Evolutionary conservation across 768 basidiomycete genomes (phyloP).

Genomic region (Xerocomellus amylosporus): DNA sequence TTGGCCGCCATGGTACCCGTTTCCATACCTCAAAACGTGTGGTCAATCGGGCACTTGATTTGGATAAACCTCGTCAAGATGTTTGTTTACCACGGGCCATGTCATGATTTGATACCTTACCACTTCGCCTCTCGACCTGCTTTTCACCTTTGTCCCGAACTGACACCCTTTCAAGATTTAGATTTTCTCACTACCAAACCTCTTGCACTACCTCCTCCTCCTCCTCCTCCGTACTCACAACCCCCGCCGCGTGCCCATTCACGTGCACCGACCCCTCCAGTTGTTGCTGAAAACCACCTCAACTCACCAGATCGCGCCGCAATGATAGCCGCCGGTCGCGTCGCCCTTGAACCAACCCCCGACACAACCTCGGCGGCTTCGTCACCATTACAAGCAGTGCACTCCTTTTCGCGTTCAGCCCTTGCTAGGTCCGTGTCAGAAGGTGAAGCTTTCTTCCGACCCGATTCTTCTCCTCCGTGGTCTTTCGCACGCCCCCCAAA

Average conservation of each 20-base stretch:
- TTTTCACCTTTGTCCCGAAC: conserved; percentile 13
- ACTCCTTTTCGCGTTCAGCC: conserved; percentile 32
- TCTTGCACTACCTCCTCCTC: conserved; percentile 29
- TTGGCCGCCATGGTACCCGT: conserved; percentile 12
- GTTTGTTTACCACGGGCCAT: conserved; percentile 24
- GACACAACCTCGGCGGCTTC: conserved; percentile 22
- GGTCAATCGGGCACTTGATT: conserved; percentile 8
- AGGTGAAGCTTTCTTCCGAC: conserved; percentile 37
- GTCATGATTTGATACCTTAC: conserved; percentile 18
- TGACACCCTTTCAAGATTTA: conserved; percentile 23
- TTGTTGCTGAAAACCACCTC: conserved; percentile 23
- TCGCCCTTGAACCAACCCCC: conserved; percentile 5
- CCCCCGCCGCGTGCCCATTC: conserved; percentile 32
- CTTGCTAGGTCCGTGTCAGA: conserved; percentile 41
- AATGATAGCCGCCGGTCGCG: conserved; percentile 22
- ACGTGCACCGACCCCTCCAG: conserved; percentile 40
- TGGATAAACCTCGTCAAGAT: conserved; percentile 11
- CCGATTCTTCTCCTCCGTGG: conserved; percentile 35
- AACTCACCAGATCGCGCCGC: conserved; percentile 23
- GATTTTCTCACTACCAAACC: conserved; percentile 32
- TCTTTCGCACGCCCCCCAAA: conserved; percentile 45
- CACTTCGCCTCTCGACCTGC: conserved; percentile 9
- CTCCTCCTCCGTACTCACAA: conserved; percentile 32
- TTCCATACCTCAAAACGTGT: conserved; percentile 13
- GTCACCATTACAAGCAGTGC: conserved; percentile 23